These are phyloP conservation scores for Argentina anserina DNA, from an alignment of 306 rosid species.

Conservation along the genomic window DNA sequence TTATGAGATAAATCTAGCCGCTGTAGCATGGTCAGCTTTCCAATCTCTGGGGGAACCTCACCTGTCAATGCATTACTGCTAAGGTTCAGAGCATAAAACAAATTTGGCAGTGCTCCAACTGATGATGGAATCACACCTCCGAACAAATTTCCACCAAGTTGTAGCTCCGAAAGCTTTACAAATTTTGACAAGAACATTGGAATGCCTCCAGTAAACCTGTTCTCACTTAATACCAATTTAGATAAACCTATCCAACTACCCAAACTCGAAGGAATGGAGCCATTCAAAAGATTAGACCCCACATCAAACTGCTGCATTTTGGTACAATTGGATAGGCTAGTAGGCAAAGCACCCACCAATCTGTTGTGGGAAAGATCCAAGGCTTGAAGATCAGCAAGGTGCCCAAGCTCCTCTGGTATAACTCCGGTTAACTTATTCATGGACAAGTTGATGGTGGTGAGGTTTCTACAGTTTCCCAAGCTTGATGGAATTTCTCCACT, in stretches of 20 bases:
- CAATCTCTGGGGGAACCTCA: conserved; percentile 52
- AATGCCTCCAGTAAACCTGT: conserved; percentile 56
- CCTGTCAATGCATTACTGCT: conserved; percentile 73
- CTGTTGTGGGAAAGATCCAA: conserved; percentile 54
- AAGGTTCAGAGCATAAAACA: conserved; percentile 57
- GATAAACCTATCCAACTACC: conserved; percentile 49
- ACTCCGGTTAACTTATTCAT: conserved; percentile 45
- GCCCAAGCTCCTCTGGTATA: conserved; percentile 61
- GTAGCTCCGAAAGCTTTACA: conserved; percentile 48
- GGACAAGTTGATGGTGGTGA: conserved; percentile 49
- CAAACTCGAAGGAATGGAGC: conserved; percentile 54
- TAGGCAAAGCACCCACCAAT: conserved; percentile 65
- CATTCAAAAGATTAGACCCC: conserved; percentile 66
- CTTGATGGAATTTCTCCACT: conserved; percentile 58
- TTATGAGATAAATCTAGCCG: conserved; percentile 59
- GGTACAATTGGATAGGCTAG: conserved; percentile 54
- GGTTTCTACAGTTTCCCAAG: conserved; percentile 51
- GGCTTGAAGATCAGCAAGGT: conserved; percentile 42
- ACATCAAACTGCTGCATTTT: conserved; percentile 50
- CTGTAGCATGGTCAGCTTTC: conserved; percentile 31
- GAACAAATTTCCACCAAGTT: conserved; percentile 69
- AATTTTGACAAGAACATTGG: conserved; percentile 47
- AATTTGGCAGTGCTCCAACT: conserved; percentile 49
- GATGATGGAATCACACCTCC: conserved; percentile 69
- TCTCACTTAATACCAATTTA: conserved; percentile 56